phyloP scores from a whole-genome alignment of 2,329 filamentous ascomycete genomes.

The Huntiella savannae region DNA sequence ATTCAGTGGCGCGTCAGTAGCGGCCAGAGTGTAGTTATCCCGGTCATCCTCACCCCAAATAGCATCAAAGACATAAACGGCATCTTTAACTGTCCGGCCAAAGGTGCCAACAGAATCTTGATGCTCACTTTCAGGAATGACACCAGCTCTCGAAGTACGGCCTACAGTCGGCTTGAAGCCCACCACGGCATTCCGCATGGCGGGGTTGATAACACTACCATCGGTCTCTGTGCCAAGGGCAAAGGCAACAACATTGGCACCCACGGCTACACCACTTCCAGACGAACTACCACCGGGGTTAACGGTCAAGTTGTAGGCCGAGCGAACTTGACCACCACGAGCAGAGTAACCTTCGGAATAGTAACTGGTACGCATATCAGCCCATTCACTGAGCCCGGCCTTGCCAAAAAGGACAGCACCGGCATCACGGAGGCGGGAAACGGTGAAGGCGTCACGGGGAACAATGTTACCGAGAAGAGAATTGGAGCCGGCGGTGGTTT shows the following conservation, averaged over 20 bases:
- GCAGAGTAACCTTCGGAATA: slow-evolving; percentile 50
- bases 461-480: slow-evolving; percentile 46
- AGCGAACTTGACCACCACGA: slow-evolving; percentile 43
- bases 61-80: slow-evolving; percentile 43
- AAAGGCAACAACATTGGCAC: slow-evolving; percentile 42
- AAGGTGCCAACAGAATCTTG: slow-evolving; percentile 53
- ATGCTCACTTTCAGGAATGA: slow-evolving; percentile 47
- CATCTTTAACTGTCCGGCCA: slow-evolving; percentile 49
- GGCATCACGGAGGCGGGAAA: slow-evolving; percentile 39
- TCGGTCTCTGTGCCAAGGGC: slow-evolving; percentile 59
- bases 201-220: slow-evolving; percentile 52
- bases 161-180: slow-evolving; percentile 63
- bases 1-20: slow-evolving; percentile 31
- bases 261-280: slow-evolving; percentile 45
- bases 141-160: slow-evolving; percentile 41
- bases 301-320: slow-evolving; percentile 47
- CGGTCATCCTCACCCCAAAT: slow-evolving; percentile 45
- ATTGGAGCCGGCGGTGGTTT: slow-evolving; percentile 55
- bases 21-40: slow-evolving; percentile 47
- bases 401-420: slow-evolving; percentile 55
- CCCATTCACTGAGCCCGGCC: slow-evolving; percentile 54
- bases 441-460: slow-evolving; percentile 48
- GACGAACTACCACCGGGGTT: slow-evolving; percentile 52
- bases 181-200: slow-evolving; percentile 47
- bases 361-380: slow-evolving; percentile 47